These are phyloP conservation scores for Vaccinium myrtillus DNA, from an alignment of 148 eudicot species.

Conservation along the genomic window DNA sequence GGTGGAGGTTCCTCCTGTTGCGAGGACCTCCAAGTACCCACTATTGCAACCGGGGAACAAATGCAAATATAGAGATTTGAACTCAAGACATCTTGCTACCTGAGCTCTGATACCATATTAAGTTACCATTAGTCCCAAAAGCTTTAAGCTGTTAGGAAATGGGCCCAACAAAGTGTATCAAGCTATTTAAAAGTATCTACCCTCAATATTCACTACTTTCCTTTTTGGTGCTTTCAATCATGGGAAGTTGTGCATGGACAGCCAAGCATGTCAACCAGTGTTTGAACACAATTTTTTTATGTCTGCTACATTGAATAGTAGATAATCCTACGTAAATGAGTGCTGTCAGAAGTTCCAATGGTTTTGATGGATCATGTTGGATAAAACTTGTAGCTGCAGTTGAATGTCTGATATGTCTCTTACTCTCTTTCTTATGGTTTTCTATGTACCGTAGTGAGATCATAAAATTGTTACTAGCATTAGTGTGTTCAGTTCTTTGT, in stretches of 20 bases:
- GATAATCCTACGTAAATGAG: not conserved
- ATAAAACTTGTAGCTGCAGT: not conserved
- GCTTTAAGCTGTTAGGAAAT: too few relatives aligned
- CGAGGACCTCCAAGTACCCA: too few relatives aligned
- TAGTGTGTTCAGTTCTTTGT: not conserved
- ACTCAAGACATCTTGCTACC: too few relatives aligned
- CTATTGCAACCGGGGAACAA: too few relatives aligned
- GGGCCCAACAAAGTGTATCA: too few relatives aligned
- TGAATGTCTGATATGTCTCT: not conserved
- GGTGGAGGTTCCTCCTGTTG: too few relatives aligned
- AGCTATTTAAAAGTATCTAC: not conserved
- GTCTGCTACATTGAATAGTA: not conserved
- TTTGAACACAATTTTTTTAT: not conserved
- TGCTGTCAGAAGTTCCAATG: not conserved
- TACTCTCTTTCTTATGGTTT: not conserved
- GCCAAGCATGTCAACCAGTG: not conserved
- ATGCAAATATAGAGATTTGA: too few relatives aligned
- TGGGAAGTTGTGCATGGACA: not conserved
- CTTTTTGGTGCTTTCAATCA: not conserved
- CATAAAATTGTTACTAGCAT: not conserved
- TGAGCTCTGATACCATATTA: too few relatives aligned
- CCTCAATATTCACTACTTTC: not conserved
- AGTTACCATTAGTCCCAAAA: too few relatives aligned
- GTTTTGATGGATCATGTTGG: not conserved
- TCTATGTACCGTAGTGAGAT: not conserved